Conservation (phyloP, 306 rosid genomes). For the Gynostemma pentaphyllum region DNA sequence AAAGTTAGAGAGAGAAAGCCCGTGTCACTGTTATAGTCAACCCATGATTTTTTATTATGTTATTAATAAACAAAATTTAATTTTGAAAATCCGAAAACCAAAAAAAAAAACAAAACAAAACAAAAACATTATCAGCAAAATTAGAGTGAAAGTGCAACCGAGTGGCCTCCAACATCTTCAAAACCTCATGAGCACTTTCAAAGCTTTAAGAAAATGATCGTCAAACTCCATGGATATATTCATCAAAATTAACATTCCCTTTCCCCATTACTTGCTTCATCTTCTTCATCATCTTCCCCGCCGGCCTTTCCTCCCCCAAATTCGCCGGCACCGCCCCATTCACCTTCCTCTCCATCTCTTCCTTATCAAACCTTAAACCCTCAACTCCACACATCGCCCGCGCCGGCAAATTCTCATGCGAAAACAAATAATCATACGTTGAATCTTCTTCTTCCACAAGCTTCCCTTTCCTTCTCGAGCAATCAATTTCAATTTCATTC, state of each 20-base stretch:
- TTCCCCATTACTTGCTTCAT: slow-evolving; percentile 33
- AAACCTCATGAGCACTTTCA: slow-evolving; percentile 77
- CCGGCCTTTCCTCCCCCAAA: slow-evolving; percentile 15
- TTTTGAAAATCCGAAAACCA: too few relatives aligned
- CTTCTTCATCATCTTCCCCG: slow-evolving; percentile 31
- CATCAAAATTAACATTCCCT: slow-evolving; percentile 22
- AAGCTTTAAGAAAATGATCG: slow-evolving; percentile 82
- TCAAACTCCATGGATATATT: slow-evolving; percentile 45
- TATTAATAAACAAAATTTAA: too few relatives aligned
- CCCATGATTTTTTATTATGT: too few relatives aligned
- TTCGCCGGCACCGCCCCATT: slow-evolving; percentile 18
- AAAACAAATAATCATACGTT: slow-evolving; percentile 53
- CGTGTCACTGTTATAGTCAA: too few relatives aligned
- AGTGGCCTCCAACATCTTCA: slow-evolving; percentile 93
- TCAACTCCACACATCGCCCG: slow-evolving; percentile 34
- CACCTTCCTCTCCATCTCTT: slow-evolving; percentile 26
- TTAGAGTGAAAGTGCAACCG: slow-evolving; percentile 90
- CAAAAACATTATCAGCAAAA: slow-evolving; percentile 90
- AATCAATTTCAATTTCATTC: slow-evolving; percentile 32
- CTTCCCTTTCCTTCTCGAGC: slow-evolving; percentile 27
- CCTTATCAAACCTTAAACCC: slow-evolving; percentile 17
- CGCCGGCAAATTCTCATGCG: slow-evolving; percentile 40
- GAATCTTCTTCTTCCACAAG: slow-evolving; percentile 22
- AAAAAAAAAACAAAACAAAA: too few relatives aligned
- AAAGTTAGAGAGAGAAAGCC: too few relatives aligned